Base-by-base conservation (phyloP, 2,329 filamentous ascomycete species). In the Mycosphaerella sp. region DNA sequence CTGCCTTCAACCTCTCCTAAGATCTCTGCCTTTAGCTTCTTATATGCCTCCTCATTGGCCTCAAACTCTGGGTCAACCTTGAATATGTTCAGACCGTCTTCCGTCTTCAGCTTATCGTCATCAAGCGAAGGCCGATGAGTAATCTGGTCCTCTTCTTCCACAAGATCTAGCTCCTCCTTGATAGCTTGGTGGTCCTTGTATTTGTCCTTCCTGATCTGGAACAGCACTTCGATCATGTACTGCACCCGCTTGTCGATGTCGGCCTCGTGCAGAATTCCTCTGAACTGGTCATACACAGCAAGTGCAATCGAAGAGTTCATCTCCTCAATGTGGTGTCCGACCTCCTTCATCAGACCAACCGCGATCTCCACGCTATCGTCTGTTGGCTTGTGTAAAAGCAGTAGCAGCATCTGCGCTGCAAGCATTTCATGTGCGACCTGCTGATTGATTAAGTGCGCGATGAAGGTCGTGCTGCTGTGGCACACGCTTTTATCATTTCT, bases 281-380 rank as follows among this genome's bases (percentile, higher is more conserved):
- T 79, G 76, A 98, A 95, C 70, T 95, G 91, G 67, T 98, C 93
- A 67, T 95, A 98, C 6, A 98, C 89, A 23, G 86, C 87, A 61
- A 92, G 81, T 31, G 90, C 85, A 65, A 97, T 95, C 9, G 87
- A 81, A 1, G 84, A 81, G 67, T 89, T 95, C 90, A 97, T 95
- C 69, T 96, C 91, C 69, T 97, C 92, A 60, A 98, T 71, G 70
- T 95, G 92, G 67, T 95, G 86, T 6, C 93, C 93, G 41, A 96
- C 89, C 70, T 97, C 93, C 63, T 89, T 84, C 67, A 88, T 95
- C 66, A 98, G 80, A 2, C 88, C 89, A 26, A 98, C 92, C 0
- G 93, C 93, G 69, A 98, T 96, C 76, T 98, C 93, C 29, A 97
- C 93, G 58, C 90, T 93, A 71, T 98, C 93, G 61, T 98, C 92